phyloP scores from a whole-genome alignment of 2,329 filamentous ascomycete genomes.

The Cladosporium sp. region DNA sequence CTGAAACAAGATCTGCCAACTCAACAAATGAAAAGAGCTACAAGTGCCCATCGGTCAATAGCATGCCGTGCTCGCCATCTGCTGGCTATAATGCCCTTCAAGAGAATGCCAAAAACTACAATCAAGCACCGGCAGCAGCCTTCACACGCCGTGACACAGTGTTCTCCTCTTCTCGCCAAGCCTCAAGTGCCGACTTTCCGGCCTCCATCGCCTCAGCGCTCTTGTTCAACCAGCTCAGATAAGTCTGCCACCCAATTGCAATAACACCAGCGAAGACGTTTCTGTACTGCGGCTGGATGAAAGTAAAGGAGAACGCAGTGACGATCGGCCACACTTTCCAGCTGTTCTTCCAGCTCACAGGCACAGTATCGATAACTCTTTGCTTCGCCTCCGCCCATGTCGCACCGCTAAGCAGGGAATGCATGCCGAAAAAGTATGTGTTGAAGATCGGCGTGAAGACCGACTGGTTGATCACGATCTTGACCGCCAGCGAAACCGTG shows the following conservation, averaged over 20 bases:
- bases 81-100: not conserved
- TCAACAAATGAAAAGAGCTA: not conserved
- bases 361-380: constrained; percentile 73
- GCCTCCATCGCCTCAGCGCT: constrained; percentile 56
- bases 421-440: constrained; percentile 55
- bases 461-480: constrained; percentile 77
- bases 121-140: constrained; percentile 16
- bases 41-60: not conserved
- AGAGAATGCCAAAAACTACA: not conserved
- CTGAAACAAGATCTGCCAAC: not conserved
- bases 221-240: constrained; percentile 78
- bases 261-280: constrained; percentile 74
- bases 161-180: constrained; percentile 13
- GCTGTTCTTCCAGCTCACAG: constrained; percentile 72
- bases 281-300: constrained; percentile 74
- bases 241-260: constrained; percentile 90
- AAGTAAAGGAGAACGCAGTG: constrained; percentile 84
- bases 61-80: not conserved
- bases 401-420: constrained; percentile 58
- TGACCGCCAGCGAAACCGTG: constrained; percentile 67
- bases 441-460: constrained; percentile 71
- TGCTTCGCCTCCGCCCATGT: constrained; percentile 63
- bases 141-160: constrained; percentile 10
- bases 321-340: constrained; percentile 87
- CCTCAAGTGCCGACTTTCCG: constrained; percentile 11